phyloP scores from a whole-genome alignment of 345 rosid genomes.

The Firmiana major region DNA sequence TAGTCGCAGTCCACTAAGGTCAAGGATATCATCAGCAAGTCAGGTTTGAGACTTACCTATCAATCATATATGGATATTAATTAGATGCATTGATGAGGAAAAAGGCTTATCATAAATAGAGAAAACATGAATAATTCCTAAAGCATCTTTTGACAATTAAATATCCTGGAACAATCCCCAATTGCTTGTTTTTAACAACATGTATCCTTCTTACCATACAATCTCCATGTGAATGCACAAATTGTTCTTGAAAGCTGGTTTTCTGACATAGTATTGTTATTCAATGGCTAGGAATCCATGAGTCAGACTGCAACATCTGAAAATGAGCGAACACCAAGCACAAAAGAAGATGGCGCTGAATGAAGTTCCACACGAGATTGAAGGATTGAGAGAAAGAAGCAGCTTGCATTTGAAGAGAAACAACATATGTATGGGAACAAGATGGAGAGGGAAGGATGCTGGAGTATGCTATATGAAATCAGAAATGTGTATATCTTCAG shows the following conservation, averaged over 20 bases:
- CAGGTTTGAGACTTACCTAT: slow-evolving; percentile 22
- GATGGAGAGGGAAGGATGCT: background rate
- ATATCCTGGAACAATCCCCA: no score
- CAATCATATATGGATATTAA: background rate
- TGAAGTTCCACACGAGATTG: background rate
- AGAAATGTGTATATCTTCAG: background rate
- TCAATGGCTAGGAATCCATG: slow-evolving; percentile 13
- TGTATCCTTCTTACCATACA: background rate
- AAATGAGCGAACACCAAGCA: background rate
- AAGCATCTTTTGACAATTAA: no score
- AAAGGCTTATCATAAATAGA: no score
- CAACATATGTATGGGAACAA: background rate
- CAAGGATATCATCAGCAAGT: slow-evolving; percentile 6
- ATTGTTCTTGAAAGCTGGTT: background rate
- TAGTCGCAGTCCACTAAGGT: background rate
- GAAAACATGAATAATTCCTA: no score
- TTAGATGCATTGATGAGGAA: slow-evolving; percentile 1
- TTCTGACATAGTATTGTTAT: background rate
- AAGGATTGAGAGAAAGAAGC: background rate
- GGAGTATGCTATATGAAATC: background rate
- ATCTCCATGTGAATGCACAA: background rate
- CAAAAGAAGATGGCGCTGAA: background rate
- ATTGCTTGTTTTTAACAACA: background rate
- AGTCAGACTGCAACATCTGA: background rate
- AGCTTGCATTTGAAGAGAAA: slow-evolving; percentile 7